Conservation (phyloP, 768 basidiomycete genomes). For the Xerocomellus amylosporus region DNA sequence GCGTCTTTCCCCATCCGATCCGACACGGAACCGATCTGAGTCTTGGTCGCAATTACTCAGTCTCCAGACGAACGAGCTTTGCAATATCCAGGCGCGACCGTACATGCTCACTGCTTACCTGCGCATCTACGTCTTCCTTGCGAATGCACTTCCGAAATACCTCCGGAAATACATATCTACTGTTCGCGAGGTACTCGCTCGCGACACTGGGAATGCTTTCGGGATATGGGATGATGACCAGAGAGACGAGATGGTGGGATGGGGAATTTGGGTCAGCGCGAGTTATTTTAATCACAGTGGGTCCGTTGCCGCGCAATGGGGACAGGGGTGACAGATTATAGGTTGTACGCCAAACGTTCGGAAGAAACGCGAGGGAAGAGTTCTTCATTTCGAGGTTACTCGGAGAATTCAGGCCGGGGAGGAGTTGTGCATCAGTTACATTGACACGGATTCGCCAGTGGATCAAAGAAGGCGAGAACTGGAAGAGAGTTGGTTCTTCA, state of each 20-base stretch:
- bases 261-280: slow-evolving; percentile 57
- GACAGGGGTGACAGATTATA: slow-evolving; percentile 22
- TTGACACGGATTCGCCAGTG: slow-evolving; percentile 35
- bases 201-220: slow-evolving; percentile 66
- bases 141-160: slow-evolving; percentile 32
- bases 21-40: slow-evolving; percentile 1
- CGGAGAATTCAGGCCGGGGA: slow-evolving; percentile 45
- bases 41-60: slow-evolving; percentile 50
- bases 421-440: slow-evolving; percentile 59
- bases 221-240: slow-evolving; percentile 60
- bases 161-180: slow-evolving; percentile 39
- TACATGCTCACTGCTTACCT: slow-evolving; percentile 51
- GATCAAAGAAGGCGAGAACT: slow-evolving; percentile 41
- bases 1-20: slow-evolving; percentile 9
- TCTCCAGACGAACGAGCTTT: slow-evolving; percentile 58
- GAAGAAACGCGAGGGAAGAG: slow-evolving; percentile 44
- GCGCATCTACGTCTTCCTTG: slow-evolving; percentile 54
- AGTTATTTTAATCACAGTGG: slow-evolving; percentile 71
- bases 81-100: slow-evolving; percentile 45
- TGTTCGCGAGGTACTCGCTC: slow-evolving; percentile 52
- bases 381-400: slow-evolving; percentile 46
- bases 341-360: slow-evolving; percentile 53
- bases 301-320: slow-evolving; percentile 4
- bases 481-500: slow-evolving; percentile 54
- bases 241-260: slow-evolving; percentile 59